Base-by-base conservation (phyloP, 2,329 filamentous ascomycete species). In the Phialophora macrospora region DNA sequence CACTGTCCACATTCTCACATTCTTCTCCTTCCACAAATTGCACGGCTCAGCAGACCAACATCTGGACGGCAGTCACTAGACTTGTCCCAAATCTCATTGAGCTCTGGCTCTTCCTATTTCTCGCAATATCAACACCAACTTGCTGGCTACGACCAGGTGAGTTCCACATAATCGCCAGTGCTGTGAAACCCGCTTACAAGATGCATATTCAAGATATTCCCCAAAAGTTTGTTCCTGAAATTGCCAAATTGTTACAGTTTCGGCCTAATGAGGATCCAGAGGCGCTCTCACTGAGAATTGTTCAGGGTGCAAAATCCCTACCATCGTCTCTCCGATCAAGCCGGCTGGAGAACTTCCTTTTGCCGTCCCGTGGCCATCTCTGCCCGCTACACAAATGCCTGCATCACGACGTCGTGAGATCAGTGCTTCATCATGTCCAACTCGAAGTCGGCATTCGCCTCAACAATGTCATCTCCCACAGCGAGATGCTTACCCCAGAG, bases 381-480 rank as follows among this genome's bases (percentile, higher is more conserved):
- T 73, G 72, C 58, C 9, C 58, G 24, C 24, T 65, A 6, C 72
- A 74, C 62, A 70, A 69, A 26, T 51, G 30, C 17, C 60, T 74
- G 2, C 66, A 73, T 41, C 62, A 22, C 28, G 62, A 65, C n/a
- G 30, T 69, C 11, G 65, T 71, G 51, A 51, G 67, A 28, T 56
- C 63, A 2, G 58, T 73, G 12, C 63, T 71, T 17, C 60, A 59
- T 22, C 62, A 69, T 49, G 59, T 72, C 55, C 64, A 67, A 34
- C 49, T 67, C 32, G 72, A 73, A 57, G 66, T 72, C 26, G 71
- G 72, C 9, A 49, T 63, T 32, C 68, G 68, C 28, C 66, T 72
- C 14, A 69, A 70, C 56, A 60, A 64, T 28, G 61, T 72, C 24
- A 54, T 65, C 26, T 60, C 61, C 5, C 60, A 68, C 44, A 61